phyloP scores from a whole-genome alignment of 352 stramenopile genomes.

The Phytophthora nicotianae region DNA sequence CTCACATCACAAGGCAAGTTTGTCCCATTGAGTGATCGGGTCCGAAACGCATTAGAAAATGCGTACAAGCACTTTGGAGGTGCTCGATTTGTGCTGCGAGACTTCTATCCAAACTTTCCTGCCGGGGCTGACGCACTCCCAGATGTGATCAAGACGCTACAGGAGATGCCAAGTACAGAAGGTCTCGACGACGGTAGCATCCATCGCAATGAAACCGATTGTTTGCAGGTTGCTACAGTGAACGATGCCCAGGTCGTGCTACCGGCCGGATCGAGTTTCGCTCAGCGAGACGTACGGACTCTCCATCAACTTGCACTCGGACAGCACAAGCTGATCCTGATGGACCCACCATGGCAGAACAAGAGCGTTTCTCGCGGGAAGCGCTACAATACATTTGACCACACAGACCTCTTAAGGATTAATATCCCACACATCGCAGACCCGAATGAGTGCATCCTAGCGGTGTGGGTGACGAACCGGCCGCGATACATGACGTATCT shows the following conservation, averaged over 20 bases:
- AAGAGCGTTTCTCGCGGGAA: conserved; percentile 69
- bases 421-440: conserved; percentile 39
- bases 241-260: conserved; percentile 19
- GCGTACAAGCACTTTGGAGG: conserved; percentile 30
- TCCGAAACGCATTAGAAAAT: conserved; percentile 23
- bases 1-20: conserved; percentile 57
- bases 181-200: conserved; percentile 18
- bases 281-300: conserved; percentile 31
- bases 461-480: conserved; percentile 79
- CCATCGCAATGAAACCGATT: conserved; percentile 27
- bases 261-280: conserved; percentile 35
- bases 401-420: conserved; percentile 61
- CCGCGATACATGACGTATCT: conserved; percentile 65
- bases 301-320: conserved; percentile 25
- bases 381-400: conserved; percentile 64
- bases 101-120: conserved; percentile 20
- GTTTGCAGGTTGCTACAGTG: conserved; percentile 20
- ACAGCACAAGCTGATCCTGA: conserved; percentile 46
- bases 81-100: conserved; percentile 27
- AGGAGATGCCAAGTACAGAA: not conserved
- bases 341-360: conserved; percentile 83
- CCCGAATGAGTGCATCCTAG: conserved; percentile 53
- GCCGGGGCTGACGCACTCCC: not conserved
- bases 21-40: conserved; percentile 39
- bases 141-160: conserved; percentile 16